Base-by-base conservation (phyloP, 2,329 filamentous ascomycete species). In the Aspergillus spinulosporus region DNA sequence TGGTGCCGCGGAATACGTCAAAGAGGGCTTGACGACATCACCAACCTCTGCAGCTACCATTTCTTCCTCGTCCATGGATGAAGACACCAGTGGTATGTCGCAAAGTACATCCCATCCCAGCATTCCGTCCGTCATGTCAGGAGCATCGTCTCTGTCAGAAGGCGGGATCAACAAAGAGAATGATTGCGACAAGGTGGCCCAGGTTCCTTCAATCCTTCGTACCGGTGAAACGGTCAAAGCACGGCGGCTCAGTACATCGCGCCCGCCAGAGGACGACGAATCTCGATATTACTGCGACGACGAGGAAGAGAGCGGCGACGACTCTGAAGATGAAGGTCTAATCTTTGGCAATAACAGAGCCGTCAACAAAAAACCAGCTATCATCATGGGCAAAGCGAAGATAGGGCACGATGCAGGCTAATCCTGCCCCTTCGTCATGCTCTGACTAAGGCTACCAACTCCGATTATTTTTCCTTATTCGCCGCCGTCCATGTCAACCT, bases 21-120 rank as follows among this genome's bases (percentile, higher is more conserved):
- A 57, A 36, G 62, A 59, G 43, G 65, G 69, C 3, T 58, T 73
- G 34, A 68, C 66, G 29, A 70, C 65, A 4, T 76, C 74, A 2
- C 72, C 71, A 26, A 74, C 74, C 1, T 77, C 75, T n/a, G 75
- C 76, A 34, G 72, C 72, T 32, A 78, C 76, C 9, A 76, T 78
- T n/a, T 78, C 76, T 9, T 78, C 76, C 5, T 76, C 75, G 1
- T 76, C 75, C n/a, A 71, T 73, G 34, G 76, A 76, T 52, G 76
- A 77, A 52, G 75, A 71, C 43, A 72, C 71, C 34, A 78, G 76
- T 47, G 76, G 76, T 49, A 77, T 78, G 65, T 78, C 76, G 29
- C 75, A 78, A 50, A 77, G 74, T 61, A 74, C 75, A 40, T 79
- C 77, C 6, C 75, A 78, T 58, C 76, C 76, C 4, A 78, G 76